These are phyloP conservation scores for Penicillium tannophilum DNA, from an alignment of 495 filamentous ascomycete genomes.

Conservation along the genomic window DNA sequence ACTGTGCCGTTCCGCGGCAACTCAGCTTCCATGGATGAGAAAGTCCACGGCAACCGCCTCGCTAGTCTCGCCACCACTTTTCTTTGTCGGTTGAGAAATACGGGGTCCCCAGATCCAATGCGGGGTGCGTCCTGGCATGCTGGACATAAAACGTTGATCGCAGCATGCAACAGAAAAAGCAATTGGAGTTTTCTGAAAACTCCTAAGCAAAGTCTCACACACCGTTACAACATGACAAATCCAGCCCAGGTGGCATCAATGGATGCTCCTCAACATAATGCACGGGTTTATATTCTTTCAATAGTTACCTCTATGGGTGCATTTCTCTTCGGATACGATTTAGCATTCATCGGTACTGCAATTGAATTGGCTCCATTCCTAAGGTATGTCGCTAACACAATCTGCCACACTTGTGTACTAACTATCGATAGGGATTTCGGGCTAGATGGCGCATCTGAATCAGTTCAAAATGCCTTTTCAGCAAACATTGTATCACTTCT, in stretches of 20 bases:
- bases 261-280: conserved; percentile 2
- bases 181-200: background rate
- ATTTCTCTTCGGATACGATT: conserved; percentile 20
- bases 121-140: background rate
- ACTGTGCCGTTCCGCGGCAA: conserved; percentile 8
- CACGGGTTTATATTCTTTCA: conserved; percentile 22
- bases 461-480: conserved; percentile 32
- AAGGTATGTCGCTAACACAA: background rate
- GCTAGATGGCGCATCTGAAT: conserved; percentile 13
- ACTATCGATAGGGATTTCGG: background rate
- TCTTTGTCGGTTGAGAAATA: background rate
- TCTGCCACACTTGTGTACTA: background rate
- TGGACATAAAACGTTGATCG: background rate
- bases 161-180: background rate
- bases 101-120: conserved; percentile 4
- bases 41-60: conserved; percentile 1
- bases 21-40: conserved; percentile 7
- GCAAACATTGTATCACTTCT: conserved; percentile 64
- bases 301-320: conserved; percentile 24
- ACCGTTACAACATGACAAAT: background rate
- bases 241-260: background rate
- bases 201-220: background rate
- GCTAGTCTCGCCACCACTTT: background rate
- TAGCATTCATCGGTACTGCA: conserved; percentile 26
- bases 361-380: conserved; percentile 16